Percentiles rank a stretch among this genome's conserved stretches.
These are phyloP conservation scores for Crithidia thermophila DNA, from an alignment of 208 protist species.

Conservation along the genomic window DNA sequence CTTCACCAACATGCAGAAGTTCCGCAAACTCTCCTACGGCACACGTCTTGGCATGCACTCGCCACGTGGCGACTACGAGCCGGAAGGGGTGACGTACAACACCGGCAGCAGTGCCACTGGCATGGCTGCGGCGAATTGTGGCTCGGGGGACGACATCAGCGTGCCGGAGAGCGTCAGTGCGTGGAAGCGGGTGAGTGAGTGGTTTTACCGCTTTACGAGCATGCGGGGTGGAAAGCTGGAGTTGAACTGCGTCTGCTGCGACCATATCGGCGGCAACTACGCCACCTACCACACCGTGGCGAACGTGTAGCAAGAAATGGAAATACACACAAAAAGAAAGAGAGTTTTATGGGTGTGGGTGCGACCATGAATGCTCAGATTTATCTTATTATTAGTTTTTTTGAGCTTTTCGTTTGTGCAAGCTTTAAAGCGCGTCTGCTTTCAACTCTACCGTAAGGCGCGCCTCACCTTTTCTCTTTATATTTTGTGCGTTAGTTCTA, in stretches of 20 bases:
- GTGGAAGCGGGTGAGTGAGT: conserved; percentile 59
- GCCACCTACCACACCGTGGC: conserved; percentile 70
- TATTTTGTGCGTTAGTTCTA: too few relatives aligned
- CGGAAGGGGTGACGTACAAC: conserved; percentile 61
- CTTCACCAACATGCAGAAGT: conserved; percentile 90
- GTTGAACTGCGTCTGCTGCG: conserved; percentile 91
- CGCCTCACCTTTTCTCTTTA: too few relatives aligned
- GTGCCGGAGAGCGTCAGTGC: conserved; percentile 15
- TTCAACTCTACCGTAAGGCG: too few relatives aligned
- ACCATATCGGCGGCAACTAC: conserved; percentile 90
- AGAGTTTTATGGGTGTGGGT: not conserved
- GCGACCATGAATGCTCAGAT: too few relatives aligned
- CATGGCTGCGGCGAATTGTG: not conserved
- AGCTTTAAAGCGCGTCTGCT: too few relatives aligned
- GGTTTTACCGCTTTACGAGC: conserved; percentile 80
- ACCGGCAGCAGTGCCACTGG: conserved; percentile 3
- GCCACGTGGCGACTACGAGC: conserved; percentile 90
- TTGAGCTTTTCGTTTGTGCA: too few relatives aligned
- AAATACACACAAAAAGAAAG: conserved; percentile 1
- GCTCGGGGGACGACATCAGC: conserved; percentile 10
- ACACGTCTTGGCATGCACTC: conserved; percentile 93
- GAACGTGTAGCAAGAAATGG: conserved; percentile 14
- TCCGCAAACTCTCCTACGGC: conserved; percentile 84
- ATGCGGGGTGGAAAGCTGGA: conserved; percentile 79
- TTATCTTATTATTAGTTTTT: too few relatives aligned